Conservation (phyloP, 169 alveolate genomes). For the Plasmodium vivax region DNA sequence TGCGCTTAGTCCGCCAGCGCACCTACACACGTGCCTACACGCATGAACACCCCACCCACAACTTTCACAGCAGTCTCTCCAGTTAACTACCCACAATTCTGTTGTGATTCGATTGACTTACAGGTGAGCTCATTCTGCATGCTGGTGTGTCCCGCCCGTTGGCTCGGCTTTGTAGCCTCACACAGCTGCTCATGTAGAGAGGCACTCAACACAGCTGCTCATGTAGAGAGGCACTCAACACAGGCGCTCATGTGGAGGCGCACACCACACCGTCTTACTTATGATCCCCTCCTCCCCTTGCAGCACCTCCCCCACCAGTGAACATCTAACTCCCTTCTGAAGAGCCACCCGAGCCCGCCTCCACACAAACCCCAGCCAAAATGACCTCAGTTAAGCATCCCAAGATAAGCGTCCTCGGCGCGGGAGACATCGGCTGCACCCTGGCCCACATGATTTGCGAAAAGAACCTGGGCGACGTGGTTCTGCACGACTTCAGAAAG, state of each 20-base stretch:
- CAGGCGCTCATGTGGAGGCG: neutral
- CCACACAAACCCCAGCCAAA: neutral
- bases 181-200: too few relatives aligned
- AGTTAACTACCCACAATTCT: neutral
- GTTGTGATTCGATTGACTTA: neutral
- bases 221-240: too few relatives aligned
- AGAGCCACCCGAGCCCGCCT: neutral
- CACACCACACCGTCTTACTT: neutral
- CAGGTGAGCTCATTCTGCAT: neutral
- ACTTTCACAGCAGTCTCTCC: neutral
- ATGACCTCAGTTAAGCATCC: conserved; percentile 78
- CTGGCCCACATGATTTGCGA: conserved; percentile 82
- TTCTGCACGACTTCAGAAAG: conserved; percentile 82
- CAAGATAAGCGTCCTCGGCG: conserved; percentile 84
- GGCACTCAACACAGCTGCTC: too few relatives aligned
- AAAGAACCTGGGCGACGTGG: conserved; percentile 82
- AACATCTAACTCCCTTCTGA: neutral
- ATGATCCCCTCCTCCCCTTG: neutral
- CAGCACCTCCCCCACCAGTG: neutral
- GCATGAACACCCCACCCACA: neutral
- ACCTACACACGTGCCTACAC: neutral
- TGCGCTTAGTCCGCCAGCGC: neutral
- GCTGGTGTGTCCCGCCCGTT: neutral
- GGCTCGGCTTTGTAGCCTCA: neutral
- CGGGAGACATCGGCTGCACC: conserved; percentile 85